phyloP scores from a whole-genome alignment of 2,329 filamentous ascomycete genomes.

The Hypoxylon sp. region DNA sequence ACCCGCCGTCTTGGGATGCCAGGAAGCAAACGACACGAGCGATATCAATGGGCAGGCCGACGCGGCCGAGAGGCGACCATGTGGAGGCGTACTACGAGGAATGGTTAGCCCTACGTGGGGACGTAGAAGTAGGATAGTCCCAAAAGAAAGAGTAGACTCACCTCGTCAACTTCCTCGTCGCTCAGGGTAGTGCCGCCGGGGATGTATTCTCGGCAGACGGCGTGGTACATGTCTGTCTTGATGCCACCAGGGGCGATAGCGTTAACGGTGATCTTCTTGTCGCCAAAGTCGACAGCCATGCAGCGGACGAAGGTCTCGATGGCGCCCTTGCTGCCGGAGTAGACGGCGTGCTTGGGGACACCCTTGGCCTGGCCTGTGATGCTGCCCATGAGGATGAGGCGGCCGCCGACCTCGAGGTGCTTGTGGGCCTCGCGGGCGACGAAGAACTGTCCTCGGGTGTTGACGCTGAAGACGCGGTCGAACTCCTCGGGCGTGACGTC shows the following conservation, averaged over 20 bases:
- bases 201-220: conserved; percentile 74
- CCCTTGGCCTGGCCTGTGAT: conserved; percentile 76
- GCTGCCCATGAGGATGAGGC: conserved; percentile 79
- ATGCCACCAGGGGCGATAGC: conserved; percentile 75
- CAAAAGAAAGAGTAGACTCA: conserved; percentile 40
- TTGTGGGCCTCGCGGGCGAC: conserved; percentile 78
- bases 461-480: conserved; percentile 77
- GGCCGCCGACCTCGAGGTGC: conserved; percentile 74
- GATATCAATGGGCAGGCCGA: conserved; percentile 76
- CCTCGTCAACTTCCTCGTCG: conserved; percentile 71
- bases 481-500: conserved; percentile 78
- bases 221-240: conserved; percentile 77
- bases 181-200: conserved; percentile 66
- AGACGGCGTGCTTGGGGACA: conserved; percentile 78
- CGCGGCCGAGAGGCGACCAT: conserved; percentile 74
- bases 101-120: conserved; percentile 23
- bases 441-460: conserved; percentile 78
- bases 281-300: conserved; percentile 77
- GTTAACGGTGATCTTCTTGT: conserved; percentile 76
- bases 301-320: conserved; percentile 82
- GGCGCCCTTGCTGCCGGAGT: conserved; percentile 81
- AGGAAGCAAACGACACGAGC: conserved; percentile 72
- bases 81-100: conserved; percentile 67
- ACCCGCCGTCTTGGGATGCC: conserved; percentile 61
- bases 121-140: too few species aligned